A percentile compares a stretch with the other conserved stretches of the same genome.
Evolutionary conservation across 1,284 basidiomycete species (phyloP).

Genomic region (Ganoderma leucocontextum): DNA sequence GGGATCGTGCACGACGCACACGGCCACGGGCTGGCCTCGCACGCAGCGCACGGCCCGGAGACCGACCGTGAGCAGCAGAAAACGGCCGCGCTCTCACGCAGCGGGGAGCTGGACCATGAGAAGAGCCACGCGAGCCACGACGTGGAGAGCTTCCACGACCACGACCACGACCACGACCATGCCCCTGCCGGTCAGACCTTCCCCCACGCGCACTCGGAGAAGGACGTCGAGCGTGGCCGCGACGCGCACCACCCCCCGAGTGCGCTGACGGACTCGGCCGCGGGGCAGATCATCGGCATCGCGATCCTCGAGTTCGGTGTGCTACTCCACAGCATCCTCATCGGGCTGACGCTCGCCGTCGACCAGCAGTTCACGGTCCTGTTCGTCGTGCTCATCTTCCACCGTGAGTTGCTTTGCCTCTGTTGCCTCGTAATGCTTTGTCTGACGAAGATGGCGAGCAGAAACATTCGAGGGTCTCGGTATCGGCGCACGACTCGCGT

Average conservation of each 20-base stretch:
- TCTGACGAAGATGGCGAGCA: slow-evolving; percentile 39
- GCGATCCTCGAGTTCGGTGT: slow-evolving; percentile 94
- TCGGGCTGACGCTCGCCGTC: slow-evolving; percentile 94
- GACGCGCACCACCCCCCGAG: slow-evolving; percentile 27
- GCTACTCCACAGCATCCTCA: slow-evolving; percentile 87
- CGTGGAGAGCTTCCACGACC: background rate
- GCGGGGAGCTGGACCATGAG: background rate
- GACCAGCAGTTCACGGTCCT: slow-evolving; percentile 83
- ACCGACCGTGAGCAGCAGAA: slow-evolving; percentile 25
- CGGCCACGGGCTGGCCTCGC: slow-evolving; percentile 70
- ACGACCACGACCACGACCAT: slow-evolving; percentile 8
- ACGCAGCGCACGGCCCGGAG: slow-evolving; percentile 78
- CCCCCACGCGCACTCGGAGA: slow-evolving; percentile 28
- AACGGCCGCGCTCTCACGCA: background rate
- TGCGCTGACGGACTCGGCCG: slow-evolving; percentile 48
- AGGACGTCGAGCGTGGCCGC: slow-evolving; percentile 21
- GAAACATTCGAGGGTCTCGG: slow-evolving; percentile 94
- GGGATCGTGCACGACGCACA: slow-evolving; percentile 68
- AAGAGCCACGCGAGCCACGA: background rate
- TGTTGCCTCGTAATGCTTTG: background rate
- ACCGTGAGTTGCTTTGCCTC: slow-evolving; percentile 60
- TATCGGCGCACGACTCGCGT: slow-evolving; percentile 86
- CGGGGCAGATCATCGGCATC: slow-evolving; percentile 86
- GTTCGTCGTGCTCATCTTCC: slow-evolving; percentile 92
- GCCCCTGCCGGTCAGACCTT: slow-evolving; percentile 4